Evolutionary conservation across 1,284 basidiomycete species (phyloP).

Genomic region (Cerrena zonata): DNA sequence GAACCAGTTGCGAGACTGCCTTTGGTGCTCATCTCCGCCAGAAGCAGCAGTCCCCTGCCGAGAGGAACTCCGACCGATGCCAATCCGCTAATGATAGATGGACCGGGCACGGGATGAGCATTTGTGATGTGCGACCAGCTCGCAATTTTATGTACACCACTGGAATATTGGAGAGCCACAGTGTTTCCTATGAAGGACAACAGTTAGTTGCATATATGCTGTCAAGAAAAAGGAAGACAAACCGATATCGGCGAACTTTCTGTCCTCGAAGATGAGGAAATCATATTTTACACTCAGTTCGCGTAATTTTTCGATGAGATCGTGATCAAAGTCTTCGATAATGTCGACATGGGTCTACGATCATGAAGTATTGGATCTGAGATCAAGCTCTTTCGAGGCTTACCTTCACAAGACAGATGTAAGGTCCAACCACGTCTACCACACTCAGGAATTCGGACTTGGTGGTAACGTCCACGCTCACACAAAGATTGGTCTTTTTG

Average conservation of each 20-base stretch:
- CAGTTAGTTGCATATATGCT: neutral
- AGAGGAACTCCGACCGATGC: slow-evolving; percentile 80
- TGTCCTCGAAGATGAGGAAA: slow-evolving; percentile 96
- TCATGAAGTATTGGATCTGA: slow-evolving; percentile 4
- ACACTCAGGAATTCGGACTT: slow-evolving; percentile 79
- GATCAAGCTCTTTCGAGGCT: slow-evolving; percentile 11
- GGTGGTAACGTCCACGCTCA: slow-evolving; percentile 91
- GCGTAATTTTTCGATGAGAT: slow-evolving; percentile 68
- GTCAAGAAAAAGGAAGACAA: slow-evolving; percentile 19
- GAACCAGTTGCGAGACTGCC: slow-evolving; percentile 80
- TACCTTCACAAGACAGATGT: slow-evolving; percentile 93
- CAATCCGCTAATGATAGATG: slow-evolving; percentile 87
- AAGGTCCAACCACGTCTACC: slow-evolving; percentile 82
- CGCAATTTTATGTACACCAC: slow-evolving; percentile 90
- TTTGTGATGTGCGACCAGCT: slow-evolving; percentile 97
- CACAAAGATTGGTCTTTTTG: slow-evolving; percentile 89
- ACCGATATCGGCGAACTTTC: slow-evolving; percentile 99
- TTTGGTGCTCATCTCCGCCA: slow-evolving; percentile 94
- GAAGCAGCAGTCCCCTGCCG: slow-evolving; percentile 81
- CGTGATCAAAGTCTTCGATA: slow-evolving; percentile 82
- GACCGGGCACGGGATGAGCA: slow-evolving; percentile 91
- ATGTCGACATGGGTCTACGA: slow-evolving; percentile 94
- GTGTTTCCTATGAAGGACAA: slow-evolving; percentile 72
- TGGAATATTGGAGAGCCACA: slow-evolving; percentile 89
- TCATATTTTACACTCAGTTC: slow-evolving; percentile 77